A percentile compares a stretch with the other conserved stretches of the same genome.
These are phyloP conservation scores for Kluyveromyces sp. DNA, from an alignment of 1,139 yeast genomes.

Conservation along the genomic window DNA sequence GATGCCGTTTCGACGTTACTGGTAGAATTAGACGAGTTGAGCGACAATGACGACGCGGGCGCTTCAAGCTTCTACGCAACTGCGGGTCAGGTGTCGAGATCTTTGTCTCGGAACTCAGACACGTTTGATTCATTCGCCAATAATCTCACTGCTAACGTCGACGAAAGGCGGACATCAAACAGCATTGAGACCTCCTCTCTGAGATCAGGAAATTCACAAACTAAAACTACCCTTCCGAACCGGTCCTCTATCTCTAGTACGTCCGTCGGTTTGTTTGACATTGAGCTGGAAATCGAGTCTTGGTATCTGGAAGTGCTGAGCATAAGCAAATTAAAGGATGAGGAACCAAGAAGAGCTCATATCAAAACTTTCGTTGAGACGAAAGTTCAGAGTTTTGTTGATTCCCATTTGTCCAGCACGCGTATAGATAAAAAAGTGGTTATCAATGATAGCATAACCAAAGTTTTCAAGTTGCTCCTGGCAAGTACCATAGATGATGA, in stretches of 20 bases:
- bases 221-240: not conserved
- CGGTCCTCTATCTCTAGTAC: constrained; percentile 3
- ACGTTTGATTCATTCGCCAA: not conserved
- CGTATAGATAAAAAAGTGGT: constrained; percentile 17
- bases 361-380: constrained; percentile 20
- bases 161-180: not conserved
- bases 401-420: constrained; percentile 14
- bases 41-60: constrained; percentile 56
- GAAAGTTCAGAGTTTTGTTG: constrained; percentile 21
- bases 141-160: not conserved
- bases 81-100: not conserved
- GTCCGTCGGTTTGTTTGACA: constrained; percentile 12
- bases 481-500: constrained; percentile 29
- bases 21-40: constrained; percentile 77
- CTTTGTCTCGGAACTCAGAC: constrained; percentile 2
- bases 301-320: constrained; percentile 31
- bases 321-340: constrained; percentile 28
- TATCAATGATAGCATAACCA: constrained; percentile 24
- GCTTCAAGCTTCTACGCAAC: constrained; percentile 1
- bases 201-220: not conserved
- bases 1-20: constrained; percentile 52
- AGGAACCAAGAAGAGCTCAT: constrained; percentile 20
- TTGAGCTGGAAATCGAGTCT: constrained; percentile 28
- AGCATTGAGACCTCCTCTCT: not conserved
- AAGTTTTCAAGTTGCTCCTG: constrained; percentile 24